phyloP scores from a whole-genome alignment of 305 asterid genomes.

The Solanum hybrid region DNA sequence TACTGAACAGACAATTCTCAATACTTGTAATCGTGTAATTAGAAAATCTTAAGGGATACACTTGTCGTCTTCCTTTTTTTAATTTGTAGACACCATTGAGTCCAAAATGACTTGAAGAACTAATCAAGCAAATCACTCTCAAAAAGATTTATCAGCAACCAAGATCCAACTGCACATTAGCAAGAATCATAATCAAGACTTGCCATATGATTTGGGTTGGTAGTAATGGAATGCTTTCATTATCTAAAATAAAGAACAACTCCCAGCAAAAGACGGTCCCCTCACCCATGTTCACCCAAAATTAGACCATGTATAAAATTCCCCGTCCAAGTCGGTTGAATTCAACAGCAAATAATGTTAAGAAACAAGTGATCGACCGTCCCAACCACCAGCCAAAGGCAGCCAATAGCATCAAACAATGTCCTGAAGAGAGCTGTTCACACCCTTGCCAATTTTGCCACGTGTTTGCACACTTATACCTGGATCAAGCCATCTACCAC shows the following conservation, averaged over 20 bases:
- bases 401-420: background rate
- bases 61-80: background rate
- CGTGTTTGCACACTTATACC: background rate
- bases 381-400: background rate
- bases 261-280: background rate
- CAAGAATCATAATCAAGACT: background rate
- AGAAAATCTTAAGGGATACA: background rate
- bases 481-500: background rate
- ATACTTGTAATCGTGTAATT: background rate
- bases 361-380: background rate
- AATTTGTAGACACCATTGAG: background rate
- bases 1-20: background rate
- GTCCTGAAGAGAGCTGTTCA: background rate
- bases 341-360: background rate
- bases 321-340: background rate
- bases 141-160: background rate
- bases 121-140: background rate
- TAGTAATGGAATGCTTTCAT: background rate
- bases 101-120: background rate
- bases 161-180: background rate
- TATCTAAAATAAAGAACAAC: background rate
- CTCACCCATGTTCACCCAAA: background rate
- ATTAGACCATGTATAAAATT: background rate
- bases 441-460: background rate
- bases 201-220: background rate